These are phyloP conservation scores for Diaporthe humulicola DNA, from an alignment of 2,329 filamentous ascomycete species.

Conservation along the genomic window DNA sequence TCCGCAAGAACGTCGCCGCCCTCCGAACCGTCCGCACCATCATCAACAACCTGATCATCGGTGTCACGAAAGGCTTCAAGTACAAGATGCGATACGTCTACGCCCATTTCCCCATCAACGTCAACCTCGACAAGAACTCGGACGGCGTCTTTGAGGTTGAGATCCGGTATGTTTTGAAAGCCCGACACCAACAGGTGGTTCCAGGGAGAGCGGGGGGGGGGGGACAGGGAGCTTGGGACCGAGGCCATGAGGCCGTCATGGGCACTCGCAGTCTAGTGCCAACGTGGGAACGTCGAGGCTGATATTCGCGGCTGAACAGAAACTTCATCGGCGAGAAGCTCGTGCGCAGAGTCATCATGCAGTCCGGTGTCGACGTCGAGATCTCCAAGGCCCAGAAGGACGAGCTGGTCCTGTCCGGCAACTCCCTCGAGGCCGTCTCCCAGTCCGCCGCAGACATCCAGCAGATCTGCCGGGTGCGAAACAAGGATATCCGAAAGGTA, in stretches of 20 bases:
- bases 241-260: background rate
- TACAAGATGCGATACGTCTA: slow-evolving; percentile 99
- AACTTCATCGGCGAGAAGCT: slow-evolving; percentile 99
- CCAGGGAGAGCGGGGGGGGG: background rate
- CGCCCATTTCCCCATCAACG: slow-evolving; percentile 99
- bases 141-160: slow-evolving; percentile 93
- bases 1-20: slow-evolving; percentile 96
- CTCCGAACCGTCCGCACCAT: slow-evolving; percentile 97
- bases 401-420: slow-evolving; percentile 92
- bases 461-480: slow-evolving; percentile 99
- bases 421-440: slow-evolving; percentile 97
- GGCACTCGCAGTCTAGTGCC: background rate
- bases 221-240: background rate
- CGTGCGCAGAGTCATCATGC: slow-evolving; percentile 91
- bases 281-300: background rate
- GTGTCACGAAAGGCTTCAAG: slow-evolving; percentile 99
- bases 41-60: slow-evolving; percentile 99
- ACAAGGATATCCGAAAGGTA: slow-evolving; percentile 99
- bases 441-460: slow-evolving; percentile 99
- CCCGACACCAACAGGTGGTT: background rate
- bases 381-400: slow-evolving; percentile 96
- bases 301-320: slow-evolving; percentile 58
- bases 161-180: slow-evolving; percentile 81
- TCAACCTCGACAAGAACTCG: slow-evolving; percentile 96
- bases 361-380: slow-evolving; percentile 90